Evolutionary conservation across 2,329 filamentous ascomycete species (phyloP).

Genomic region (Geoglossum cookeanum): DNA sequence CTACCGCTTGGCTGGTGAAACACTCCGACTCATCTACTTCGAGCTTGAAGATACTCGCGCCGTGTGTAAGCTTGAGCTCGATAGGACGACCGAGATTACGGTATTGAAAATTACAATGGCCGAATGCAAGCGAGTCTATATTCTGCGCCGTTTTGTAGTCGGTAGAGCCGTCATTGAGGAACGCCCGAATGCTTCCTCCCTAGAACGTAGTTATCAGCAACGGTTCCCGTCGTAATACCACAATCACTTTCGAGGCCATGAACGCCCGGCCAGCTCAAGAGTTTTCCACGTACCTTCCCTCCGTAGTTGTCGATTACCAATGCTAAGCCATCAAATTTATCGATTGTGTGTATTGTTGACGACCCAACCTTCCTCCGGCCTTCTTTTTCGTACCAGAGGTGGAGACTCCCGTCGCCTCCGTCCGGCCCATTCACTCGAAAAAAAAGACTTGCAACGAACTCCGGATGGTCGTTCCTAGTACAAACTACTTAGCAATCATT

Average conservation of each 20-base stretch:
- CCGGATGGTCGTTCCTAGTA: constrained; percentile 14
- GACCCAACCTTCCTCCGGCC: constrained; percentile 43
- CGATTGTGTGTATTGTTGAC: constrained; percentile 66
- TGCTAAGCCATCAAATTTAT: constrained; percentile 75
- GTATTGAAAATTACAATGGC: constrained; percentile 78
- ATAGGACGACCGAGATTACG: constrained; percentile 78
- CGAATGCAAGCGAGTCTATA: constrained; percentile 76
- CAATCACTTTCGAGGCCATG: not conserved
- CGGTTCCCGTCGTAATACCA: not conserved
- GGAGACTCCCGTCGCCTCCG: constrained; percentile 69
- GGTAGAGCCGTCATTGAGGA: constrained; percentile 75
- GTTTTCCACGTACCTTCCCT: constrained; percentile 30
- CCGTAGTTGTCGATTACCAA: constrained; percentile 73
- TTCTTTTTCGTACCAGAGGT: constrained; percentile 74
- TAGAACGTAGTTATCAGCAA: constrained; percentile 9
- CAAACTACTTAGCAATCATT: not conserved
- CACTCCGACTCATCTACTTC: constrained; percentile 62
- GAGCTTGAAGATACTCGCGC: constrained; percentile 48
- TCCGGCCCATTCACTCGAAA: constrained; percentile 80
- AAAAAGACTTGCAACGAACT: constrained; percentile 69
- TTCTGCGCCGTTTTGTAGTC: constrained; percentile 60
- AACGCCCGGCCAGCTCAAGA: not conserved
- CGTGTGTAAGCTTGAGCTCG: constrained; percentile 55
- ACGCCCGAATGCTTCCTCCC: constrained; percentile 71
- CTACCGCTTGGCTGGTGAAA: constrained; percentile 55